A percentile compares a stretch with the other conserved stretches of the same genome.
These are phyloP conservation scores for Nicotiana obtusifolia DNA, from an alignment of 257 asterid genomes.

Conservation along the genomic window DNA sequence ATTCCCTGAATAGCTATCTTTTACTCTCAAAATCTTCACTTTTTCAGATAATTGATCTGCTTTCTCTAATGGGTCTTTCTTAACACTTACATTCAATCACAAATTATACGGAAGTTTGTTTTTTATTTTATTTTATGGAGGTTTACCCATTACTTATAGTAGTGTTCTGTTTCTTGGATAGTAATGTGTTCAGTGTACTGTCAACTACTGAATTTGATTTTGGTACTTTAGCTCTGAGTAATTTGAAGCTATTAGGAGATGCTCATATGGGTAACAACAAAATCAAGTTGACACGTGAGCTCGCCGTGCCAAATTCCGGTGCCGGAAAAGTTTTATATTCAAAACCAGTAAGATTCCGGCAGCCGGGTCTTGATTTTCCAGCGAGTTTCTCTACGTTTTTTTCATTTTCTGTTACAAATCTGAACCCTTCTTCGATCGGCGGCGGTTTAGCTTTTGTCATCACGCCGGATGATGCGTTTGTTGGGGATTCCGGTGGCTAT, in stretches of 20 bases:
- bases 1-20: neutral
- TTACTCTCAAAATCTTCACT: neutral
- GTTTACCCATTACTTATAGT: neutral
- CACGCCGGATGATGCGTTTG: constrained; percentile 44
- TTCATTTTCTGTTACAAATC: constrained; percentile 54
- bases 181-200: neutral
- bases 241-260: constrained; percentile 70
- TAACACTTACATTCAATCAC: too few relatives aligned
- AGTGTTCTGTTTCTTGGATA: constrained; percentile 1
- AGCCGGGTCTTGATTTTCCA: constrained; percentile 29
- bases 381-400: constrained; percentile 71
- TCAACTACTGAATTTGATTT: constrained; percentile 46
- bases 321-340: constrained; percentile 66
- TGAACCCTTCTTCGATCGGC: constrained; percentile 73
- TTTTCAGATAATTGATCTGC: neutral
- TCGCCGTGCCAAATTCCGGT: constrained; percentile 65
- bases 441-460: constrained; percentile 77
- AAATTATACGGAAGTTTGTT: too few relatives aligned
- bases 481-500: constrained; percentile 71
- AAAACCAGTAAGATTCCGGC: constrained; percentile 51
- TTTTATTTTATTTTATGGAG: neutral
- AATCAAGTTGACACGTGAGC: constrained; percentile 58
- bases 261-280: constrained; percentile 69
- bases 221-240: constrained; percentile 44
- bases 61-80: neutral